phyloP scores from a whole-genome alignment of 2,329 filamentous ascomycete genomes.

The Colletotrichum sidae region DNA sequence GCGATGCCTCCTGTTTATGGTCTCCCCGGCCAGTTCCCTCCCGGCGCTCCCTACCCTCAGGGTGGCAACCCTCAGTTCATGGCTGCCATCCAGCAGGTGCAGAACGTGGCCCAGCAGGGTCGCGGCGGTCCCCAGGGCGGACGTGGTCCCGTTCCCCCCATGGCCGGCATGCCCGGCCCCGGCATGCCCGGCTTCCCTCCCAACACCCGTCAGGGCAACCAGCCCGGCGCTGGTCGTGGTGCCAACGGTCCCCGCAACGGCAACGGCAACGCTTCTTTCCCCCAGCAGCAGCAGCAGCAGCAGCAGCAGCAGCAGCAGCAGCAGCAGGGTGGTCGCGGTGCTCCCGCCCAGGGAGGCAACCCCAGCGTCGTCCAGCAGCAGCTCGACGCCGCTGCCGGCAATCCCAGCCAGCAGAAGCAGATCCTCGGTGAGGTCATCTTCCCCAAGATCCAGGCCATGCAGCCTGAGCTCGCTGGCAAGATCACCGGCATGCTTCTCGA shows the following conservation, averaged over 20 bases:
- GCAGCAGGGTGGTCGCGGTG: slow-evolving; percentile 58
- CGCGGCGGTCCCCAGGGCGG: slow-evolving; percentile 73
- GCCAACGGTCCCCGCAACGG: slow-evolving; percentile 55
- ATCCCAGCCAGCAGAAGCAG: slow-evolving; percentile 92
- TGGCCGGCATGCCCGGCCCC: slow-evolving; percentile 60
- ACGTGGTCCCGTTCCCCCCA: slow-evolving; percentile 78
- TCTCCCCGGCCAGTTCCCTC: slow-evolving; percentile 83
- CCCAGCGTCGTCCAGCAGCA: slow-evolving; percentile 65
- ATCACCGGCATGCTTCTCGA: slow-evolving; percentile 99
- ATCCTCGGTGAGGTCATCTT: slow-evolving; percentile 97
- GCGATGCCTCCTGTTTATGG: slow-evolving; percentile 90
- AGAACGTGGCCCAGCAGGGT: slow-evolving; percentile 67
- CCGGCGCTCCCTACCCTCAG: slow-evolving; percentile 76
- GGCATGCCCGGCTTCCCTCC: slow-evolving; percentile 69
- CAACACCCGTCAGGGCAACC: slow-evolving; percentile 63
- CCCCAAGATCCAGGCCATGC: slow-evolving; percentile 96
- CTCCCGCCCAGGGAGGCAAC: slow-evolving; percentile 44
- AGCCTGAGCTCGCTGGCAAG: slow-evolving; percentile 97
- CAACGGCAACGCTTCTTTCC: slow-evolving; percentile 54
- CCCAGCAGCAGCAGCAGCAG: slow-evolving; percentile 40
- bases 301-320: slow-evolving; percentile 41
- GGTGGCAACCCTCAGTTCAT: slow-evolving; percentile 84
- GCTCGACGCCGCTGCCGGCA: slow-evolving; percentile 62
- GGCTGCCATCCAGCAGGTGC: slow-evolving; percentile 84
- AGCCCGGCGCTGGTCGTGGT: slow-evolving; percentile 58